A percentile compares a stretch with the other conserved stretches of the same genome.
phyloP scores from a whole-genome alignment of 2,329 filamentous ascomycete genomes.

The Sporothrix variecibatus region DNA sequence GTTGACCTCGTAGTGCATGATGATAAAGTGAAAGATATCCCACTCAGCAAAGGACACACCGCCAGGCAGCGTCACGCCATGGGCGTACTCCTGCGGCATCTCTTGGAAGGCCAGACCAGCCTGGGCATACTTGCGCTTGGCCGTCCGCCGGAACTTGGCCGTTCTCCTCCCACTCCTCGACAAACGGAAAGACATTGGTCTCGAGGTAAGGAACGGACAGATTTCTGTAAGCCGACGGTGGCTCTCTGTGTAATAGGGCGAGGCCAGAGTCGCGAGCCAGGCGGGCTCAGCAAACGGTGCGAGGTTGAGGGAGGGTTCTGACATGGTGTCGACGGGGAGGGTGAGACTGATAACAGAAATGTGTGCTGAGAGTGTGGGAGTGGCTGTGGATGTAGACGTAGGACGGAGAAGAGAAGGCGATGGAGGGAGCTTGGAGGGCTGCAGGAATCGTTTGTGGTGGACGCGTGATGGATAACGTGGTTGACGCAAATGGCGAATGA shows the following conservation, averaged over 20 bases:
- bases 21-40: slow-evolving; percentile 59
- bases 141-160: slow-evolving; percentile 52
- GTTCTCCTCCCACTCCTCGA: slow-evolving; percentile 65
- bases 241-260: slow-evolving; percentile 63
- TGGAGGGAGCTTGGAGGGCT: too few relatives aligned
- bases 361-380: background rate
- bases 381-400: background rate
- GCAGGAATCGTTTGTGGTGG: background rate
- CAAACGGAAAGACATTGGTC: slow-evolving; percentile 56
- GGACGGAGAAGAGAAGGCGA: background rate
- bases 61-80: slow-evolving; percentile 44
- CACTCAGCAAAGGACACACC: slow-evolving; percentile 51
- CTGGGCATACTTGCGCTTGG: slow-evolving; percentile 41
- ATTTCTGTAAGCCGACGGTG: slow-evolving; percentile 62
- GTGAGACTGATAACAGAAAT: background rate
- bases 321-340: background rate
- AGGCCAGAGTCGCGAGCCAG: slow-evolving; percentile 36
- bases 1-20: slow-evolving; percentile 57
- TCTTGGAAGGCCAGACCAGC: slow-evolving; percentile 44
- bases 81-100: slow-evolving; percentile 43
- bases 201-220: slow-evolving; percentile 63
- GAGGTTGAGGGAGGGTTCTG: background rate
- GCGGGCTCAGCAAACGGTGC: slow-evolving; percentile 35
- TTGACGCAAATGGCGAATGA: background rate
- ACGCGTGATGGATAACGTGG: background rate